A percentile compares a stretch with the other conserved stretches of the same genome.
phyloP scores from a whole-genome alignment of 352 stramenopile species.

The Phytophthora colocasiae region DNA sequence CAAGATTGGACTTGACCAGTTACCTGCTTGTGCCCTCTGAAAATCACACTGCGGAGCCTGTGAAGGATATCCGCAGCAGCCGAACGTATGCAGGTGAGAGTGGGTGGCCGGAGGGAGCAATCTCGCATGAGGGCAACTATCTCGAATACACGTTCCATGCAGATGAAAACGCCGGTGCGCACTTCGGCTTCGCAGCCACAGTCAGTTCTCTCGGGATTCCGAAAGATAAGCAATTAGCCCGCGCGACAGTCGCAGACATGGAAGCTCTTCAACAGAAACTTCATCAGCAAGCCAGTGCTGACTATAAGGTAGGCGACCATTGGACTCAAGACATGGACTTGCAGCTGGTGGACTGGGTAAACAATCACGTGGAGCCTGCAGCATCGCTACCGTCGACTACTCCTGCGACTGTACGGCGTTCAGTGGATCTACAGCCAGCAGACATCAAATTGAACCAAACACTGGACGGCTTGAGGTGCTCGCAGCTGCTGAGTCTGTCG shows the following conservation, averaged over 20 bases:
- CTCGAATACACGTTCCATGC: constrained; percentile 70
- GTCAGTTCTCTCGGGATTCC: constrained; percentile 67
- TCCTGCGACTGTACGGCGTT: constrained; percentile 36
- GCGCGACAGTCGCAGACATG: constrained; percentile 49
- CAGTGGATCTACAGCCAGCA: constrained; percentile 69
- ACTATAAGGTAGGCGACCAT: constrained; percentile 5
- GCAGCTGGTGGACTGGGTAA: constrained; percentile 90
- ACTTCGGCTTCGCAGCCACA: constrained; percentile 68
- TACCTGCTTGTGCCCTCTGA: constrained; percentile 30
- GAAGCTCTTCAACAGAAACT: constrained; percentile 46
- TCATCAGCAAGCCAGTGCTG: constrained; percentile 9
- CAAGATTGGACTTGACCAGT: constrained; percentile 32
- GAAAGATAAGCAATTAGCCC: constrained; percentile 69
- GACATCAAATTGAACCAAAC: constrained; percentile 77
- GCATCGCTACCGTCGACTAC: constrained; percentile 30
- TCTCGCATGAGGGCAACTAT: constrained; percentile 66
- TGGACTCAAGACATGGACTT: constrained; percentile 83
- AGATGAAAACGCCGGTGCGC: constrained; percentile 60
- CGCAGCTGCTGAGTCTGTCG: constrained; percentile 62
- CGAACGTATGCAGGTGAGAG: constrained; percentile 48
- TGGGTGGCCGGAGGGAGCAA: constrained; percentile 55
- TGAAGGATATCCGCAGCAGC: constrained; percentile 39
- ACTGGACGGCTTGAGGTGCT: constrained; percentile 80
- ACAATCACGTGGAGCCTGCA: constrained; percentile 70
- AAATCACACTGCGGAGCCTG: constrained; percentile 1